Percentiles rank a stretch among this genome's conserved stretches.
Evolutionary conservation across 2,329 filamentous ascomycete species (phyloP).

Genomic region (Pleomassaria siparia): DNA sequence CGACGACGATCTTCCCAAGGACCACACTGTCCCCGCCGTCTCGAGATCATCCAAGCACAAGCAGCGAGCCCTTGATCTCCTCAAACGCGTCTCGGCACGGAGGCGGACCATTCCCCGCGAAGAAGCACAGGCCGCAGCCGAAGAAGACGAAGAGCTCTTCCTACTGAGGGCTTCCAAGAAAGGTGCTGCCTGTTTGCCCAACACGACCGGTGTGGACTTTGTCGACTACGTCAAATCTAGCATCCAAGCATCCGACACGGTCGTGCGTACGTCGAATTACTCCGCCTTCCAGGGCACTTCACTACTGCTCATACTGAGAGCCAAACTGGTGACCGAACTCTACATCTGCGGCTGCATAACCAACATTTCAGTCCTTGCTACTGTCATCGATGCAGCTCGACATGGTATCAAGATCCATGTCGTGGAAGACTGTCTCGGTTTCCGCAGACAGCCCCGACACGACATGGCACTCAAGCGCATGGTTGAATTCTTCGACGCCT

Average conservation of each 20-base stretch:
- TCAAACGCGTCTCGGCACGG: conserved; percentile 40
- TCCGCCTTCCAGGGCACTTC: conserved; percentile 79
- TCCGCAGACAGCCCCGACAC: conserved; percentile 69
- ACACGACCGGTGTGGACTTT: conserved; percentile 53
- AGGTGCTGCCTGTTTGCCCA: conserved; percentile 46
- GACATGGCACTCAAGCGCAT: conserved; percentile 70
- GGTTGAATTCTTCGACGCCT: conserved; percentile 72
- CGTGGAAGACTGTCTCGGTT: conserved; percentile 86
- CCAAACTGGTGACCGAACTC: conserved; percentile 84
- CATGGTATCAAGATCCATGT: conserved; percentile 87
- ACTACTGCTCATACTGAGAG: conserved; percentile 75
- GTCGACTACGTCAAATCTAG: conserved; percentile 52
- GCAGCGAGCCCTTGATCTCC: conserved; percentile 38
- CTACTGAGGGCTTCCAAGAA: conserved; percentile 41
- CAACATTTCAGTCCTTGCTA: conserved; percentile 88
- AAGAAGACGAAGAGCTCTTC: conserved; percentile 52
- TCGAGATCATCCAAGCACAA: conserved; percentile 39
- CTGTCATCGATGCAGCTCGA: conserved; percentile 83
- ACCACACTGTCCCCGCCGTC: conserved; percentile 25
- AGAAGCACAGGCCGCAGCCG: conserved; percentile 27
- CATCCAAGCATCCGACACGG: conserved; percentile 56
- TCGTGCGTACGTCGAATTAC: conserved; percentile 74
- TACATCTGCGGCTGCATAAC: conserved; percentile 85
- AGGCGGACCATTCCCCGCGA: conserved; percentile 30
- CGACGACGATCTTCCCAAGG: conserved; percentile 32